Evolutionary conservation across 176 grass and related monocot species (phyloP).

Genomic region (Alopecurus myosuroides): DNA sequence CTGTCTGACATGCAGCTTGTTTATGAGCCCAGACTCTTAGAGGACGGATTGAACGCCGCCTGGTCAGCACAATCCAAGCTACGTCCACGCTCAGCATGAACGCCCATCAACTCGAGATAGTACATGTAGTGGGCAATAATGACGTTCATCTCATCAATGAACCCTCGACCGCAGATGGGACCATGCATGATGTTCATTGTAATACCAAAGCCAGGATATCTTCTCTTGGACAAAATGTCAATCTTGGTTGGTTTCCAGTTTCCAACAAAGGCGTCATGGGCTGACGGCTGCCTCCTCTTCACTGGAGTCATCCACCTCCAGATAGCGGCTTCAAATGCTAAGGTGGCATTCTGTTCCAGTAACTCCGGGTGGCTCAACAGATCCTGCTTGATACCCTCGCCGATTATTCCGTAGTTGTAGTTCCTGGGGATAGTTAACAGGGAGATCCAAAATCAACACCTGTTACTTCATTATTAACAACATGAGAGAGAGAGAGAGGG

Average conservation of each 20-base stretch:
- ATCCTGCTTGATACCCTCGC: slow-evolving; percentile 57
- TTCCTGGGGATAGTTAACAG: slow-evolving; percentile 50
- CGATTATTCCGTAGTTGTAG: slow-evolving; percentile 67
- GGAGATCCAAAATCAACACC: not conserved
- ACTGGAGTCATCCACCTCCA: slow-evolving; percentile 97
- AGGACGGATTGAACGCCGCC: slow-evolving; percentile 59
- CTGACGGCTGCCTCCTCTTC: slow-evolving; percentile 76
- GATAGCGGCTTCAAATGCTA: slow-evolving; percentile 85
- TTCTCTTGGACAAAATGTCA: slow-evolving; percentile 54
- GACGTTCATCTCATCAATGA: slow-evolving; percentile 53
- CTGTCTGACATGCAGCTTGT: not conserved
- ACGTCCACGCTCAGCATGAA: no score
- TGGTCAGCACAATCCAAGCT: slow-evolving; percentile 79
- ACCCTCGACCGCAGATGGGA: slow-evolving; percentile 50
- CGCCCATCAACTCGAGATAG: slow-evolving; percentile 77
- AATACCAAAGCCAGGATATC: slow-evolving; percentile 68
- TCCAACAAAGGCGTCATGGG: slow-evolving; percentile 81
- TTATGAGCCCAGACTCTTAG: not conserved
- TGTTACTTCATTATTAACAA: not conserved
- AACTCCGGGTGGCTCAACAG: slow-evolving; percentile 77
- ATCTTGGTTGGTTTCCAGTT: slow-evolving; percentile 82
- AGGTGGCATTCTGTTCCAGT: slow-evolving; percentile 73
- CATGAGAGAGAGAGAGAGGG: not conserved
- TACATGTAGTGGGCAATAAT: slow-evolving; percentile 58
- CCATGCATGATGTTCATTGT: slow-evolving; percentile 80